Conservation (phyloP, 2,329 filamentous ascomycete species). For the Knoxdaviesia proteae region DNA sequence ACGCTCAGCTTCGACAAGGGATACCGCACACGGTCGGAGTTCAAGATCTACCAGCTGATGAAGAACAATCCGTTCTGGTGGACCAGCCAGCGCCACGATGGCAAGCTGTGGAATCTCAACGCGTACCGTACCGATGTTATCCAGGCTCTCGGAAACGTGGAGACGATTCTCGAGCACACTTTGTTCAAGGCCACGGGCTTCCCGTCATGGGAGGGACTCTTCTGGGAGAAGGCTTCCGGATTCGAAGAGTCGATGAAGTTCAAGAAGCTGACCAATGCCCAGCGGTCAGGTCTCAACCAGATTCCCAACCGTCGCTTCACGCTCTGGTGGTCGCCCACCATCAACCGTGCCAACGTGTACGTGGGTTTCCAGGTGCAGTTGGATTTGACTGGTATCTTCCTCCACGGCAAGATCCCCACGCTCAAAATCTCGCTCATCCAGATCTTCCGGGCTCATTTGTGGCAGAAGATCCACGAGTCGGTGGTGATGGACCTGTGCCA, state of each 20-base stretch:
- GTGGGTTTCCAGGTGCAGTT: slow-evolving; percentile 98
- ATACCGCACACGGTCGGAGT: slow-evolving; percentile 85
- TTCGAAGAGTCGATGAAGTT: slow-evolving; percentile 69
- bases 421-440: slow-evolving; percentile 96
- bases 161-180: slow-evolving; percentile 93
- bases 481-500: slow-evolving; percentile 98
- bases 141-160: slow-evolving; percentile 85
- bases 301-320: slow-evolving; percentile 98
- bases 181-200: slow-evolving; percentile 95
- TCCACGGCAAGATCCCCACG: slow-evolving; percentile 96
- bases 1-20: slow-evolving; percentile 97
- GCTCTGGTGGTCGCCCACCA: slow-evolving; percentile 88
- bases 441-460: slow-evolving; percentile 97
- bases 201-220: slow-evolving; percentile 88
- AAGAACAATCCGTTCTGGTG: slow-evolving; percentile 99
- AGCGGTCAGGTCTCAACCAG: slow-evolving; percentile 89
- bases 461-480: slow-evolving; percentile 98
- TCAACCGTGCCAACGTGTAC: slow-evolving; percentile 91
- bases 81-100: slow-evolving; percentile 93
- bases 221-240: slow-evolving; percentile 54
- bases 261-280: slow-evolving; percentile 96
- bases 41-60: slow-evolving; percentile 98
- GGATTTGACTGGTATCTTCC: slow-evolving; percentile 93
- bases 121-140: slow-evolving; percentile 94
- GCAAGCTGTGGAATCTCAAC: slow-evolving; percentile 93